These are phyloP conservation scores for Metarhizium rileyi DNA, from an alignment of 2,329 filamentous ascomycete species.

Conservation along the genomic window DNA sequence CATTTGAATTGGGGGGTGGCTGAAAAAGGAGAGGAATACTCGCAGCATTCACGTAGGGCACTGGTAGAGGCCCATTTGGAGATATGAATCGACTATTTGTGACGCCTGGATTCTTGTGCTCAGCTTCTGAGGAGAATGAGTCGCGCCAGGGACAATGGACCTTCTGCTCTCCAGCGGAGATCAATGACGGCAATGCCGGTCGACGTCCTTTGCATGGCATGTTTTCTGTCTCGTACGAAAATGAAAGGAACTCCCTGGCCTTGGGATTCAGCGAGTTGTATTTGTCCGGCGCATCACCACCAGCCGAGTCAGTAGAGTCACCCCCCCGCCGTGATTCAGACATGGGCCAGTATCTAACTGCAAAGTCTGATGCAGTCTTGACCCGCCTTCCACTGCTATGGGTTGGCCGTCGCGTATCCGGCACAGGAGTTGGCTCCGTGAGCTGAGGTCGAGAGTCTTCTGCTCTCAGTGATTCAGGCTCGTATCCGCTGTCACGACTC, in stretches of 20 bases:
- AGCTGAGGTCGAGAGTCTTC: neutral
- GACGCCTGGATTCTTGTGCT: neutral
- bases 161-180: neutral
- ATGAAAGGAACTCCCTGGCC: slow-evolving; percentile 11
- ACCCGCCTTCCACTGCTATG: slow-evolving; percentile 6
- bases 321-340: neutral
- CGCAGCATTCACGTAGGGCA: neutral
- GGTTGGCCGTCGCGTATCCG: slow-evolving; percentile 1
- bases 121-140: neutral
- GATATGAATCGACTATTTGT: neutral
- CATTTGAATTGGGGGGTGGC: neutral
- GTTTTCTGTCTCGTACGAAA: neutral
- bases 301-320: neutral
- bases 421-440: too few relatives aligned
- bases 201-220: neutral
- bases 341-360: slow-evolving; percentile 4
- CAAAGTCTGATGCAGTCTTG: slow-evolving; percentile 9
- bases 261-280: slow-evolving; percentile 11
- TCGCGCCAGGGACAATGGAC: neutral
- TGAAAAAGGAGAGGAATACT: neutral
- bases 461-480: neutral
- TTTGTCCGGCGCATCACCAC: neutral
- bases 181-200: neutral
- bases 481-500: neutral
- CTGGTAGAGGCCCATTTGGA: neutral